Conservation (phyloP, 1,139 yeast species). For the Saccharomyces uvarum region DNA sequence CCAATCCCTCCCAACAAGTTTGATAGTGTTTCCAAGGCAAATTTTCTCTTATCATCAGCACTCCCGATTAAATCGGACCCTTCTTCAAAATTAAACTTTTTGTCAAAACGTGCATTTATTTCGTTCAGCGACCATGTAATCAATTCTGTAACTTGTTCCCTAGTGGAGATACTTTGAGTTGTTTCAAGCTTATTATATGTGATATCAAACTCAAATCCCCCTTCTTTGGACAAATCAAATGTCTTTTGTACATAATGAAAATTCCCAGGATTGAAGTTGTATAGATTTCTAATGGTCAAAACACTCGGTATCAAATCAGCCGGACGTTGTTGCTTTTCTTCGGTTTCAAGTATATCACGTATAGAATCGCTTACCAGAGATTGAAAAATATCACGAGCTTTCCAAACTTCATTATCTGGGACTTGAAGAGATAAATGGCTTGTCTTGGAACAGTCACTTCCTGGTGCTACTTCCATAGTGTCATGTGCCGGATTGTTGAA, state of each 20-base stretch:
- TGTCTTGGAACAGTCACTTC: conserved; percentile 46
- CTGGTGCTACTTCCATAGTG: conserved; percentile 28
- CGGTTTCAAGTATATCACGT: conserved; percentile 37
- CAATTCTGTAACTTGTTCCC: conserved; percentile 35
- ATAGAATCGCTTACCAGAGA: conserved; percentile 65
- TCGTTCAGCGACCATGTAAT: conserved; percentile 35
- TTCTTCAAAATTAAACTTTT: conserved; percentile 44
- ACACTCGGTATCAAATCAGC: conserved; percentile 32
- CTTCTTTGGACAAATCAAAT: conserved; percentile 44
- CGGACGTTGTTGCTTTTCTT: background rate
- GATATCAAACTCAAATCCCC: conserved; percentile 65
- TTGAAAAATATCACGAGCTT: conserved; percentile 67
- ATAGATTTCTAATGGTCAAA: conserved; percentile 52
- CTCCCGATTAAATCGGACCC: conserved; percentile 10
- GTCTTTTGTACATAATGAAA: conserved; percentile 71
- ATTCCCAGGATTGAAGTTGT: conserved; percentile 57
- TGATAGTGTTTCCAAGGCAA: conserved; percentile 74
- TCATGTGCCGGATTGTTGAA: conserved; percentile 31
- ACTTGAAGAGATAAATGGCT: conserved; percentile 64
- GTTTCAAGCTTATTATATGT: conserved; percentile 46
- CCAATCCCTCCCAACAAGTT: conserved; percentile 87
- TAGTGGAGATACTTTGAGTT: conserved; percentile 38
- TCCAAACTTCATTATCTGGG: conserved; percentile 73
- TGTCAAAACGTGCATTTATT: conserved; percentile 51
- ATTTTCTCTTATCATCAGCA: conserved; percentile 39